phyloP scores from a whole-genome alignment of 345 rosid genomes.

The Aurinia saxatilis region DNA sequence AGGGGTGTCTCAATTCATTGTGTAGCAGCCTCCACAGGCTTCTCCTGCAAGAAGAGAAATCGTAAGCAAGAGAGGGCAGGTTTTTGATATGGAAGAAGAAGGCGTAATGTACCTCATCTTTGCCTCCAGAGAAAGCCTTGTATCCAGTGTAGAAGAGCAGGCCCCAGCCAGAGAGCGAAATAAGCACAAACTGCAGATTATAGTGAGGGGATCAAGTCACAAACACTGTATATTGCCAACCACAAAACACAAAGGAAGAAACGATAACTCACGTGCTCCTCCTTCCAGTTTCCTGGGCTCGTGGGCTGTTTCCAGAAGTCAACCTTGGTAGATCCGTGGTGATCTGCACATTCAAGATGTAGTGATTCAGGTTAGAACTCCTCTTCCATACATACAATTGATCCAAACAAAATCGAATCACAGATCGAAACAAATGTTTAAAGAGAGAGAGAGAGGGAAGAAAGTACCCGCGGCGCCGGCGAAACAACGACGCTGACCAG shows the following conservation, averaged over 20 bases:
- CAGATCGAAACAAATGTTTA: not conserved
- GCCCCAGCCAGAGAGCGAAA: conserved; percentile 64
- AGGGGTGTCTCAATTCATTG: conserved; percentile 12
- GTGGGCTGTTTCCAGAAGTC: conserved; percentile 80
- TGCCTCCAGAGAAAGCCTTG: conserved; percentile 43
- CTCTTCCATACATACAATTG: too few relatives aligned
- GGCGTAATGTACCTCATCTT: conserved; percentile 36
- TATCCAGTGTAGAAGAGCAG: conserved; percentile 46
- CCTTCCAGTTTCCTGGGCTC: conserved; percentile 91
- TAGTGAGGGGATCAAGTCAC: not conserved
- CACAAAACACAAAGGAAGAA: not conserved
- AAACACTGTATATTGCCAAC: too few relatives aligned
- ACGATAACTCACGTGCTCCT: conserved; percentile 63
- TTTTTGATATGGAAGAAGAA: not conserved
- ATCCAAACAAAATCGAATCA: not conserved
- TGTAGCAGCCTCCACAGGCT: conserved; percentile 18
- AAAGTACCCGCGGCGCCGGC: conserved; percentile 76
- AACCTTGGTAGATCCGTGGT: conserved; percentile 75
- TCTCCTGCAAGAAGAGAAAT: conserved; percentile 13
- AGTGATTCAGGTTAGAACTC: too few relatives aligned
- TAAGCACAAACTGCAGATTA: conserved; percentile 53
- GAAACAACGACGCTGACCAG: conserved; percentile 65
- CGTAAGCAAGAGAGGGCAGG: not conserved
- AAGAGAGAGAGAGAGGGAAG: not conserved
- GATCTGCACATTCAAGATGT: conserved; percentile 46